These are phyloP conservation scores for Neurospora sp. DNA, from an alignment of 495 filamentous ascomycete species.

Conservation along the genomic window DNA sequence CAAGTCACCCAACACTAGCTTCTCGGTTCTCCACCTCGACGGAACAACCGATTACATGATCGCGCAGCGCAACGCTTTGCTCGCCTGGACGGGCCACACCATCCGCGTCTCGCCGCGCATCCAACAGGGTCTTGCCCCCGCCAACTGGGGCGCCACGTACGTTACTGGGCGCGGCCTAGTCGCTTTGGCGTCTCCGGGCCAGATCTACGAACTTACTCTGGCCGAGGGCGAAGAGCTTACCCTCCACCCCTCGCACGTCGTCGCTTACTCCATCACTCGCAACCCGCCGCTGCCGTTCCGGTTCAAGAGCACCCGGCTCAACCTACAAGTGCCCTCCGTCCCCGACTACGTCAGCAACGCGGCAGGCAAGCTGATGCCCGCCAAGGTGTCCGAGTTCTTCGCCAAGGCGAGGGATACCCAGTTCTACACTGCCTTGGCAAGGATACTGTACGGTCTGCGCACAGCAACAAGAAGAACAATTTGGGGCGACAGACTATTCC, in stretches of 20 bases:
- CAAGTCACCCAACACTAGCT: conserved; percentile 72
- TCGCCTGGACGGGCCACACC: conserved; percentile 94
- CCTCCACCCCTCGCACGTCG: conserved; percentile 74
- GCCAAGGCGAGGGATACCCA: conserved; percentile 54
- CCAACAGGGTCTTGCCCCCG: conserved; percentile 62
- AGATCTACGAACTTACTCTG: conserved; percentile 73
- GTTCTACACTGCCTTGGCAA: conserved; percentile 57
- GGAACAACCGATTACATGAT: conserved; percentile 96
- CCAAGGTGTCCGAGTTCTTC: conserved; percentile 56
- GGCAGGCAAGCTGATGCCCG: conserved; percentile 17
- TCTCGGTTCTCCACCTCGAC: conserved; percentile 79
- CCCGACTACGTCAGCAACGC: conserved; percentile 43
- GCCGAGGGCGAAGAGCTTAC: conserved; percentile 77
- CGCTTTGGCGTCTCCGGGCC: conserved; percentile 72
- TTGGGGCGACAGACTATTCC: conserved; percentile 90
- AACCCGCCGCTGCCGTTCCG: conserved; percentile 72
- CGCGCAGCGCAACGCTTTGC: conserved; percentile 68
- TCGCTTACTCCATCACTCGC: conserved; percentile 74
- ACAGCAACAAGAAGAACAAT: conserved; percentile 70
- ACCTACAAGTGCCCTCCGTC: conserved; percentile 66
- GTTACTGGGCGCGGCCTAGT: conserved; percentile 81
- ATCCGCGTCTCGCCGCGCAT: conserved; percentile 63
- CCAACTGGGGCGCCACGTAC: conserved; percentile 84
- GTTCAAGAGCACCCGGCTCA: conserved; percentile 63
- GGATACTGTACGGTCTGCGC: conserved; percentile 51